Conservation (phyloP, 139 green algal species). For the Micromonas pusilla region DNA sequence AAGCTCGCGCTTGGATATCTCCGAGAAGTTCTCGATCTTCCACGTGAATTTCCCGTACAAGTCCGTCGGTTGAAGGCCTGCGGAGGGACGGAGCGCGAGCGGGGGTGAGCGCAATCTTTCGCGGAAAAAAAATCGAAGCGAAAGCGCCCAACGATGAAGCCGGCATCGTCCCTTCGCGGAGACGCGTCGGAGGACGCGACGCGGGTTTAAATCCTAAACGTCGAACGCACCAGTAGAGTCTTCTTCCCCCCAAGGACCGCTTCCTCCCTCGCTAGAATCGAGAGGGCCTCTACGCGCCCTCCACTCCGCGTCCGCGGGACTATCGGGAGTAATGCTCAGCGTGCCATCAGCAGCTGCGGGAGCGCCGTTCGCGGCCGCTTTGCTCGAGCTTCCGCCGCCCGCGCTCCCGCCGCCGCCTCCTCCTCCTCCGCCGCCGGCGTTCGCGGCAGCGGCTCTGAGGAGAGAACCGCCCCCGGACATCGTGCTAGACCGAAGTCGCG, state of each 20-base stretch:
- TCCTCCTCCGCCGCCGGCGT: not conserved
- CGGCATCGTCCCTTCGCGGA: no score
- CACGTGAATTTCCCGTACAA: slow-evolving; percentile 97
- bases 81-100: not conserved
- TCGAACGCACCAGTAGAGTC: slow-evolving; percentile 15
- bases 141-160: no score
- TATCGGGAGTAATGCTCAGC: slow-evolving; percentile 69
- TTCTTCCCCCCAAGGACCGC: slow-evolving; percentile 9
- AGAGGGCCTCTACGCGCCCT: slow-evolving; percentile 32
- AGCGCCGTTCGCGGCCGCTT: slow-evolving; percentile 23
- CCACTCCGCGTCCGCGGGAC: slow-evolving; percentile 64
- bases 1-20: slow-evolving; percentile 89
- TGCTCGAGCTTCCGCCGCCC: not conserved
- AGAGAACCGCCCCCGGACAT: not conserved
- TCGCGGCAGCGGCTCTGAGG: not conserved
- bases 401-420: not conserved
- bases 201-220: no score
- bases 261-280: not conserved
- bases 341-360: slow-evolving; percentile 64
- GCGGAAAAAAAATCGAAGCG: no score
- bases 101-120: not conserved
- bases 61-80: slow-evolving; percentile 52
- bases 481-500: no score
- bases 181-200: no score
- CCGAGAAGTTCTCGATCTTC: slow-evolving; percentile 91